A percentile compares a stretch with the other conserved stretches of the same genome.
These are phyloP conservation scores for Aspergillus sojae DNA, from an alignment of 2,329 filamentous ascomycete species.

Conservation along the genomic window DNA sequence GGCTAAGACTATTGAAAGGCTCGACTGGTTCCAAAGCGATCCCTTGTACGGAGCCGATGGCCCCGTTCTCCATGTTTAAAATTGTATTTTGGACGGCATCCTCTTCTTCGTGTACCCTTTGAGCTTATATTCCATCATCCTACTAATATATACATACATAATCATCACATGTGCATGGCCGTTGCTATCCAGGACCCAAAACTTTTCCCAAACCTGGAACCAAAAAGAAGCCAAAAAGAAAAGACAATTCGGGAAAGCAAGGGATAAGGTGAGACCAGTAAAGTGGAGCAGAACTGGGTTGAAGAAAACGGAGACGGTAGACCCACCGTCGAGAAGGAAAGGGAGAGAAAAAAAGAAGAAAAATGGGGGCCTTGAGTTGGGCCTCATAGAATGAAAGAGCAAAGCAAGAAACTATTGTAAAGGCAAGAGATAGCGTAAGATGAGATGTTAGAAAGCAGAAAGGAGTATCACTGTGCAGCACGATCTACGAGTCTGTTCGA, in stretches of 20 bases:
- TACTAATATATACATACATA: constrained; percentile 13
- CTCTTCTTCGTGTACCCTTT: neutral
- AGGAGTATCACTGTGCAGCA: constrained; percentile 22
- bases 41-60: constrained; percentile 62
- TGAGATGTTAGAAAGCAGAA: neutral
- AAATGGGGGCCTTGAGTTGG: neutral
- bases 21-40: constrained; percentile 63
- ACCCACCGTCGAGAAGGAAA: neutral
- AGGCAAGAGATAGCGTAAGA: neutral
- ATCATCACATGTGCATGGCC: constrained; percentile 18
- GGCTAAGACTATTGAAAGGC: constrained; percentile 49
- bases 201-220: neutral
- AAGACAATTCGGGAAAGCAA: neutral
- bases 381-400: neutral
- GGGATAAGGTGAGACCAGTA: neutral
- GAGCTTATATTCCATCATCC: neutral
- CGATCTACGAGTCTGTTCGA: constrained; percentile 42
- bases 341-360: neutral
- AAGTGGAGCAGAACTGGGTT: neutral
- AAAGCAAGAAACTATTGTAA: neutral
- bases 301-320: neutral
- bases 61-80: constrained; percentile 49
- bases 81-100: neutral
- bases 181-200: constrained; percentile 12
- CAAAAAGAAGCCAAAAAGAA: neutral